These are phyloP conservation scores for Beta vulgaris DNA, from an alignment of 148 eudicot species.

Conservation along the genomic window DNA sequence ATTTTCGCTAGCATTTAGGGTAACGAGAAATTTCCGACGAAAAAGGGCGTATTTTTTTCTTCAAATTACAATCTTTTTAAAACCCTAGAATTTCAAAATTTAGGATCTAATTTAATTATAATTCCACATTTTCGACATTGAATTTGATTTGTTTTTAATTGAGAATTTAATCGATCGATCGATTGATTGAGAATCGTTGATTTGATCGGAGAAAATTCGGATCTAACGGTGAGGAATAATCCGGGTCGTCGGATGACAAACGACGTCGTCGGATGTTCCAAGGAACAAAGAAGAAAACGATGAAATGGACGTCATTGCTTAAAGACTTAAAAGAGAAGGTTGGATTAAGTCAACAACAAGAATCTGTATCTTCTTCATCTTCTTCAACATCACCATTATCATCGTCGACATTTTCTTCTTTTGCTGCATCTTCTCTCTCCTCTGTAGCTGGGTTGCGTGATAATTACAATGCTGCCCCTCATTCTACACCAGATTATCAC, in stretches of 20 bases:
- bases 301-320: conserved; percentile 98
- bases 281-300: conserved; percentile 46
- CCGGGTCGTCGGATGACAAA: conserved; percentile 46
- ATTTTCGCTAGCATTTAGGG: conserved; percentile 24
- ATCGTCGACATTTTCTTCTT: conserved; percentile 31
- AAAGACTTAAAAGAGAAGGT: conserved; percentile 91
- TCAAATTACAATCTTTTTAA: background rate
- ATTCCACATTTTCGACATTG: background rate
- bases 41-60: background rate
- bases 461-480: conserved; percentile 35
- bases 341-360: conserved; percentile 50
- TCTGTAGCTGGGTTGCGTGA: conserved; percentile 27
- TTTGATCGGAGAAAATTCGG: conserved; percentile 19
- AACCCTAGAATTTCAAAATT: background rate
- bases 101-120: background rate
- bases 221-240: conserved; percentile 11
- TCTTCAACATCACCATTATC: conserved; percentile 30
- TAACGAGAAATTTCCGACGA: conserved; percentile 10
- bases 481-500: conserved; percentile 16
- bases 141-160: conserved; percentile 6
- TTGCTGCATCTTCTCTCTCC: conserved; percentile 27
- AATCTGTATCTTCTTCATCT: conserved; percentile 24
- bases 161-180: conserved; percentile 17
- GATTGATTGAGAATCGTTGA: conserved; percentile 24
- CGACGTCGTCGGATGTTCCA: conserved; percentile 47